phyloP scores from a whole-genome alignment of 768 basidiomycete genomes.

The Cubamyces sp. region DNA sequence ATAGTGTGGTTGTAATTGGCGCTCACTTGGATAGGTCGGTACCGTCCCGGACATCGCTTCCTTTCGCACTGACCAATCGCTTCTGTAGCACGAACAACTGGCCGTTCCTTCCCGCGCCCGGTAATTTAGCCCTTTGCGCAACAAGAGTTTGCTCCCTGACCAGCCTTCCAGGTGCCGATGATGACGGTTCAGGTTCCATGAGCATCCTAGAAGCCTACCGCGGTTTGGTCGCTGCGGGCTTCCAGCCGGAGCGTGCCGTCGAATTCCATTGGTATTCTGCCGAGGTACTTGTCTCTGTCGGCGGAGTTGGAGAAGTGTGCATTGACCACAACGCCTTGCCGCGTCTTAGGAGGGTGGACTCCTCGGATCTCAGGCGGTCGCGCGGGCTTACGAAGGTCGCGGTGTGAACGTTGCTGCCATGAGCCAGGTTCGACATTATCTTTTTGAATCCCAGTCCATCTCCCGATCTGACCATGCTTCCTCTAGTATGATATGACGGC shows the following conservation, averaged over 20 bases:
- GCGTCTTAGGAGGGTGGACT: slow-evolving; percentile 74
- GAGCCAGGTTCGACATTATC: slow-evolving; percentile 63
- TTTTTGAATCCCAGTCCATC: slow-evolving; percentile 13
- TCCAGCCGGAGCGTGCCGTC: slow-evolving; percentile 64
- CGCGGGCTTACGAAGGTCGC: slow-evolving; percentile 67
- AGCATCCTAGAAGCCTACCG: slow-evolving; percentile 81
- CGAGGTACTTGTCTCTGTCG: slow-evolving; percentile 50
- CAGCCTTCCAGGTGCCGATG: slow-evolving; percentile 64
- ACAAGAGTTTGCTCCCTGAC: slow-evolving; percentile 32
- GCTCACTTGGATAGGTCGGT: slow-evolving; percentile 84
- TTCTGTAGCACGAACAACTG: slow-evolving; percentile 66
- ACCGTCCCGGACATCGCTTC: slow-evolving; percentile 1
- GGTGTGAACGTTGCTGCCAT: slow-evolving; percentile 75
- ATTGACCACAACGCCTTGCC: background rate
- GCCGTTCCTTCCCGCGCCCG: slow-evolving; percentile 79
- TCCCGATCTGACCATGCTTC: slow-evolving; percentile 18
- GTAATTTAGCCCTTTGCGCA: slow-evolving; percentile 40
- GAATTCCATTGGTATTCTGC: slow-evolving; percentile 89
- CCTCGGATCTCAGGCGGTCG: slow-evolving; percentile 89
- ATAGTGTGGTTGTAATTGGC: slow-evolving; percentile 67
- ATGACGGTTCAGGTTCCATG: slow-evolving; percentile 64
- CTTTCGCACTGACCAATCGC: slow-evolving; percentile 10
- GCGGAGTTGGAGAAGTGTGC: background rate
- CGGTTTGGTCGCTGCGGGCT: slow-evolving; percentile 68
- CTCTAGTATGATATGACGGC: slow-evolving; percentile 88